Base-by-base conservation (phyloP, 2,329 filamentous ascomycete species). In the Alternaria sp. region DNA sequence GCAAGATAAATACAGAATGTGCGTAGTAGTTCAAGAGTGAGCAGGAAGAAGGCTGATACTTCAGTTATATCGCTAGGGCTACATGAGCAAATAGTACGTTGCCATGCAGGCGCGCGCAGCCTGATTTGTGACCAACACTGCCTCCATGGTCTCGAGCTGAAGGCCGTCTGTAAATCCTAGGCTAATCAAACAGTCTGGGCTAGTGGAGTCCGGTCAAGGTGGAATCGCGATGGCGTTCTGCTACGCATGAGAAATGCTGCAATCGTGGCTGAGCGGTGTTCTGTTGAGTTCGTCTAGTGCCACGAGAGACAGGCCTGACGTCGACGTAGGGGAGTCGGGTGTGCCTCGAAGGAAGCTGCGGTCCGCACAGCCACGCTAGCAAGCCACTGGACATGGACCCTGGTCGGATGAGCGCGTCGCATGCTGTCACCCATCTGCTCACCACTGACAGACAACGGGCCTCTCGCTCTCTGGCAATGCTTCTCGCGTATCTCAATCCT, bases 401-500 rank as follows among this genome's bases (percentile, higher is more conserved):
- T 50, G 12, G 57, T 48, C 41, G 18, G 18, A n/a, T 6, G 40
- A 43, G 40, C 54, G 54, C 59, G 52, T 44, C 28, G 38, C 45
- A 40, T 53, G 27, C 48, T 32, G 48, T 57, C 48, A 60, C 32
- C 25, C 25, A 27, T 27, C 25, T 27, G 25, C 25, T 27, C 53
- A 60, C 46, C 34, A 36, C 12, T 16, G 32, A 46, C 46, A 57
- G 44, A 14, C 41, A 44, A 43, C 38, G 32, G 30, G 27, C 46
- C 48, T 27, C 22, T 28, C 30, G 62, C 63, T 61, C 25, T 16
- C 25, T 44, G 36, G 54, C 48, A 43, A 78, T 78, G 75, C 68
- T 74, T 62, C 61, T 76, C 66, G 66, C 69, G 56, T 63, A 64
- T 52, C 57, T 75, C 22, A 71, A 69, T 51, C 64, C 66, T 60